Evolutionary conservation across 768 basidiomycete species (phyloP), one percentile per base, ranked within the genome.

Genomic region (Udeniomyces megalosporus): DNA sequence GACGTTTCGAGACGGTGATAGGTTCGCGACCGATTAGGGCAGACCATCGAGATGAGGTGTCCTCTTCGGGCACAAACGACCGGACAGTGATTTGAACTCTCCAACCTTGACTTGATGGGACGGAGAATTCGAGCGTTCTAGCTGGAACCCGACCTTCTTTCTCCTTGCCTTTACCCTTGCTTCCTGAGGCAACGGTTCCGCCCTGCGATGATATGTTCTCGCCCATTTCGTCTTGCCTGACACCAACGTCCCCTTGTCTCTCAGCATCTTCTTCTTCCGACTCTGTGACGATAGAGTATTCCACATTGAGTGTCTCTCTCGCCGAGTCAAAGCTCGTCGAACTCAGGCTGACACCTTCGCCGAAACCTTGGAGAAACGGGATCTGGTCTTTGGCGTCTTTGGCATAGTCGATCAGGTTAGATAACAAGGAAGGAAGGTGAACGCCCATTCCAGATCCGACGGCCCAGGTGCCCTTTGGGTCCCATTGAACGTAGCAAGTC

Each of bases 401-500:
- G 4, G 88, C 85, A n/a, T 82, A 81, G 74, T 89, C 87, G 69
- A 86, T 78, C 48, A 93, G 75, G 28, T 88, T 86, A 7, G 88
- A 73, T 20, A 84, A 78, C 80, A 93, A 88, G 5, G 85, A 82
- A n/a, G 84, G 84, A 1, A 96, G 78, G 67, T 93, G 88, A 66
- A 88, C 86, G 10, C 81, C 78, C 11, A 89, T 69, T 32, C 80
- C 78, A 0, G 83, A 80, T 7, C 82, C 83, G 55, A 90, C 79
- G 44, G 82, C 86, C 88, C 89, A 93, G 44, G 88, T 72, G 0
- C 88, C 80, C 66, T 86, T 85, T 31, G 93, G 80, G 75, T 95
- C 88, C 71, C 93, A 91, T 70, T 92, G 88, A 87, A 88, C 93
- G 71, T 93, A 91, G 70, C 88, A 92, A 1, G 87, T 90, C 65